Base-by-base conservation (phyloP, 139 green algal species). In the Parachlorella kessleri region DNA sequence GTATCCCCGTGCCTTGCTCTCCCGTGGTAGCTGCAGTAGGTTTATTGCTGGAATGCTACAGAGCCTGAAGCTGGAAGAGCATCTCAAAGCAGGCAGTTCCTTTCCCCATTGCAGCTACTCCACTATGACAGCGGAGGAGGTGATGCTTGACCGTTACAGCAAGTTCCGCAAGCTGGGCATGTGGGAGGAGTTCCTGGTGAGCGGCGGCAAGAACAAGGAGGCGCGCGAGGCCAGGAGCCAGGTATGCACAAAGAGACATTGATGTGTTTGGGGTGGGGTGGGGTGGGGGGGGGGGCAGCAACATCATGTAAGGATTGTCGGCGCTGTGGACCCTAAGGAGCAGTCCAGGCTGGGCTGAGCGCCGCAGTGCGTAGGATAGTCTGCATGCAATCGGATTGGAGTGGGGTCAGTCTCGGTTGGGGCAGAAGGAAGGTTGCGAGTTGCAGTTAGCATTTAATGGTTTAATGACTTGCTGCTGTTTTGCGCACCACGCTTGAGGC, bases 121-220 rank as follows among this genome's bases (percentile, higher is more conserved):
- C 4, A 70, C 69, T 38, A 91, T 96, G 93, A 88, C 28, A 30
- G 91, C 84, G 55, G 85, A 91, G 55, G 91, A 97, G 78, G 92
- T 98, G 67, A 90, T 89, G 79, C 82, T 91, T 21, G 94, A 98
- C 89, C 88, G 94, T 66, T 97, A 98, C 78, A 79, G 80, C 73
- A 97, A 97, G 79, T 68, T 67, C 71, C 66, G 66, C 66, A 40
- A 59, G 40, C 26, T 59, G 41, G 76, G 76, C 76, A 70, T 76
- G 76, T 70, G 30, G 36, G 76, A 76, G 76, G 67, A 75, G 76
- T 76, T 81, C 67, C 48, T 94, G 54, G 90, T 97, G 48, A 75
- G 79, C n/a, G 94, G 92, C 39, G 92, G 89, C 4, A 77, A 94
- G 66, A 89, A 84, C 82, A 76, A 84, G 66, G 84, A 77, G 55